Percentiles rank a stretch among this genome's conserved stretches.
phyloP scores from a whole-genome alignment of 306 rosid species.

The Trichosanthes truncata region DNA sequence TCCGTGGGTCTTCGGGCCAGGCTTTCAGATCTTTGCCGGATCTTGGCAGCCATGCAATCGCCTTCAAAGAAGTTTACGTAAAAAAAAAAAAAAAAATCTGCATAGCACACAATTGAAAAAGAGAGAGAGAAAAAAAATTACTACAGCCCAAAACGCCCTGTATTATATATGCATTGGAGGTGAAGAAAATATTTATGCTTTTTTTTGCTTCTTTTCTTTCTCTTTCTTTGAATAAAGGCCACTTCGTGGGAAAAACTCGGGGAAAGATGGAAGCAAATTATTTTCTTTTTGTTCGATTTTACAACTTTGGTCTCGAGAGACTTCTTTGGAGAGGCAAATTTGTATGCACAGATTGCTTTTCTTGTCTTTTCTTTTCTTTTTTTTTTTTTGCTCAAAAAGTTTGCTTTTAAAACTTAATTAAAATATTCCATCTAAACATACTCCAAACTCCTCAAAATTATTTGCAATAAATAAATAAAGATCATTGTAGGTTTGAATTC shows the following conservation, averaged over 20 bases:
- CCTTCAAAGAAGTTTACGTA: neutral
- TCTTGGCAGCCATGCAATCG: neutral
- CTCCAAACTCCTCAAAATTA: too few species aligned
- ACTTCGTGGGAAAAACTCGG: neutral
- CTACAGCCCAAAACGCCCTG: neutral
- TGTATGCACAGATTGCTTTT: neutral
- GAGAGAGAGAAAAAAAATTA: neutral
- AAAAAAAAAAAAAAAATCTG: too few species aligned
- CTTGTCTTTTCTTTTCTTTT: too few species aligned
- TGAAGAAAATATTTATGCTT: neutral
- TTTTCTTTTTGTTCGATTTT: neutral
- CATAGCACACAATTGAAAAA: neutral
- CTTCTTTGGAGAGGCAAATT: neutral
- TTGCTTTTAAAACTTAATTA: too few species aligned
- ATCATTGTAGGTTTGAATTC: too few species aligned
- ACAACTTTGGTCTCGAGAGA: neutral
- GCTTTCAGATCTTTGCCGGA: conserved; percentile 11
- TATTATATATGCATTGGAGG: neutral
- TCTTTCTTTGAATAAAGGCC: neutral
- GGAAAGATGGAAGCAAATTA: neutral
- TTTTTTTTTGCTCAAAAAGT: too few species aligned
- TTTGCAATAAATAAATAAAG: too few species aligned
- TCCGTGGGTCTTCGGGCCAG: conserved; percentile 2
- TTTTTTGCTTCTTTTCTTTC: neutral
- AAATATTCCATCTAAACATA: too few species aligned